Conservation (phyloP, 352 stramenopile genomes). For the Phytophthora uliginosa region DNA sequence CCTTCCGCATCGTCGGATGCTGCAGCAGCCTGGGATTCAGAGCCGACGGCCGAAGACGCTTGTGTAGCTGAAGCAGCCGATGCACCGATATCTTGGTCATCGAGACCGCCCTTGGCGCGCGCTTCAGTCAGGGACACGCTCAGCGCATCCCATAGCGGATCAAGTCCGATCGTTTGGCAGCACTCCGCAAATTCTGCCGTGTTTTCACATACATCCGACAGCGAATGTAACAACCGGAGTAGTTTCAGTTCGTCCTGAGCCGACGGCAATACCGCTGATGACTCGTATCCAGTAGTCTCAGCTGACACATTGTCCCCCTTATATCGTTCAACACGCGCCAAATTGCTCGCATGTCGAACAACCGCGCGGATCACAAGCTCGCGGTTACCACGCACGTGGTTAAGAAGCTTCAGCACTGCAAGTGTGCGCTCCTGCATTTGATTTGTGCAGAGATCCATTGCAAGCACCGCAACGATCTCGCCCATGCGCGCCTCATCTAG, state of each 20-base stretch:
- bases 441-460: slow-evolving; percentile 81
- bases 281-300: slow-evolving; percentile 56
- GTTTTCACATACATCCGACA: slow-evolving; percentile 88
- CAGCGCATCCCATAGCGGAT: slow-evolving; percentile 82
- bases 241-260: slow-evolving; percentile 96
- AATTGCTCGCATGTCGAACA: slow-evolving; percentile 61
- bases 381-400: slow-evolving; percentile 70
- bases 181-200: slow-evolving; percentile 80
- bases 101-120: slow-evolving; percentile 70
- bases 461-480: slow-evolving; percentile 75
- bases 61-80: slow-evolving; percentile 6
- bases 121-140: slow-evolving; percentile 83
- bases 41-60: slow-evolving; percentile 51
- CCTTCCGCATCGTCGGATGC: slow-evolving; percentile 75
- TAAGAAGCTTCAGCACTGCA: slow-evolving; percentile 82
- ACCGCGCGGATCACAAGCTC: slow-evolving; percentile 74
- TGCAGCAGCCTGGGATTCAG: slow-evolving; percentile 17
- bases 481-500: slow-evolving; percentile 65
- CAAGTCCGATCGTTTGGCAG: slow-evolving; percentile 73
- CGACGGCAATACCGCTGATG: slow-evolving; percentile 80
- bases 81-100: slow-evolving; percentile 61
- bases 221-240: slow-evolving; percentile 96
- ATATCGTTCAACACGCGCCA: slow-evolving; percentile 52
- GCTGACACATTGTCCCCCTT: slow-evolving; percentile 27
- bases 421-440: slow-evolving; percentile 89